Conservation (phyloP, 352 stramenopile genomes). For the Globisporangium cylindrosporum region DNA sequence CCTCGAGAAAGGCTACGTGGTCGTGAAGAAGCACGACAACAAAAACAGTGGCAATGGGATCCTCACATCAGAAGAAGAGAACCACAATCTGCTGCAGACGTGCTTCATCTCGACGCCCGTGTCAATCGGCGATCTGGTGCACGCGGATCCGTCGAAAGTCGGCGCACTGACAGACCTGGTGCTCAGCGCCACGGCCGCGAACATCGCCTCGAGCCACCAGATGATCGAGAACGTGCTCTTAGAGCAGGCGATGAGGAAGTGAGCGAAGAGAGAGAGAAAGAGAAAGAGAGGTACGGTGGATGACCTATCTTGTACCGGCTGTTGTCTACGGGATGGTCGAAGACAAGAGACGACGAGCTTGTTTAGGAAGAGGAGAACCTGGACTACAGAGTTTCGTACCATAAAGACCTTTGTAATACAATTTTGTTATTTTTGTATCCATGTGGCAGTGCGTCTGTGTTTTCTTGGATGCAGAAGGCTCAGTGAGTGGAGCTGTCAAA, state of each 20-base stretch:
- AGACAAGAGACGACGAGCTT: too few relatives aligned
- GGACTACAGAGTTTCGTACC: too few relatives aligned
- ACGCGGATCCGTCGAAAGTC: slow-evolving; percentile 24
- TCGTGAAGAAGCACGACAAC: slow-evolving; percentile 28
- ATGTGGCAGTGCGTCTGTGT: too few relatives aligned
- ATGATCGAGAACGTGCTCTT: slow-evolving; percentile 58
- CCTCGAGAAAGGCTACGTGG: slow-evolving; percentile 57
- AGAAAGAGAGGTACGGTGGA: too few relatives aligned
- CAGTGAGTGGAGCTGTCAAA: too few relatives aligned
- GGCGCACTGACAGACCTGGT: slow-evolving; percentile 48
- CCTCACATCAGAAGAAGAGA: background rate
- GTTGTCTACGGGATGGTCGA: too few relatives aligned
- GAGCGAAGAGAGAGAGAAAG: too few relatives aligned
- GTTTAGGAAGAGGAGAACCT: too few relatives aligned
- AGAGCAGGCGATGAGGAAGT: background rate
- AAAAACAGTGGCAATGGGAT: background rate
- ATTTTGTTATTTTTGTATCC: too few relatives aligned
- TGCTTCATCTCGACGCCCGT: slow-evolving; percentile 32
- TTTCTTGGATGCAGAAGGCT: too few relatives aligned
- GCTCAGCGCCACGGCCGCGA: slow-evolving; percentile 37
- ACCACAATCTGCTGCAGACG: slow-evolving; percentile 25
- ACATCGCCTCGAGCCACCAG: slow-evolving; percentile 39
- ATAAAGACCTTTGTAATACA: too few relatives aligned
- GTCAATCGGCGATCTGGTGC: slow-evolving; percentile 13
- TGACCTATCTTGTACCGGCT: too few relatives aligned